A percentile compares a stretch with the other conserved stretches of the same genome.
These are phyloP conservation scores for Panicum hallii DNA, from an alignment of 202 grass and related monocot species.

Conservation along the genomic window DNA sequence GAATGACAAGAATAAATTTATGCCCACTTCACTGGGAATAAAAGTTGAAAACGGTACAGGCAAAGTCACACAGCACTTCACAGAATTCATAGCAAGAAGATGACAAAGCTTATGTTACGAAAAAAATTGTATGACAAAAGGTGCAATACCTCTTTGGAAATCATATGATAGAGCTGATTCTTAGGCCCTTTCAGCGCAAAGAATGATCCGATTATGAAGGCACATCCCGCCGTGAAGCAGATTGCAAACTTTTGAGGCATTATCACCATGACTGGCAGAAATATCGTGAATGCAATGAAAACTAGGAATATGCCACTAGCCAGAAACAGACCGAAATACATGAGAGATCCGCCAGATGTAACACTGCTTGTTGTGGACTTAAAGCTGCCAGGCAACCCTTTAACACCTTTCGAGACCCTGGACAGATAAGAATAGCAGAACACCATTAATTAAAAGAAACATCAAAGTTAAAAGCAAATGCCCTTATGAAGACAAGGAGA, in stretches of 20 bases:
- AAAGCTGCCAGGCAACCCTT: constrained; percentile 77
- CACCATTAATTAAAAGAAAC: constrained; percentile 26
- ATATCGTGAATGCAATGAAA: constrained; percentile 95
- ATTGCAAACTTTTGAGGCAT: constrained; percentile 96
- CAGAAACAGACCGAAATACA: constrained; percentile 94
- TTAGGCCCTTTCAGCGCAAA: constrained; percentile 93
- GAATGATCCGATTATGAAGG: constrained; percentile 93
- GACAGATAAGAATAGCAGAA: constrained; percentile 48
- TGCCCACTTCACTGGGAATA: constrained; percentile 10
- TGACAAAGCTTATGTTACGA: background rate
- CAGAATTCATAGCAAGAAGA: background rate
- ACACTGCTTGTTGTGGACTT: constrained; percentile 82
- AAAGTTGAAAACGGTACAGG: constrained; percentile 23
- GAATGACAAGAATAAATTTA: constrained; percentile 15
- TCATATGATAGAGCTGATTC: constrained; percentile 93
- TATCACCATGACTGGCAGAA: constrained; percentile 94
- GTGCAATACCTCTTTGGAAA: constrained; percentile 83
- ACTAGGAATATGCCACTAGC: constrained; percentile 87
- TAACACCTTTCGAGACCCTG: constrained; percentile 90
- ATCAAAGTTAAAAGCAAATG: background rate
- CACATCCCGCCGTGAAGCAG: constrained; percentile 92
- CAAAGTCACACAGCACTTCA: background rate
- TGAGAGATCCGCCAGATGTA: constrained; percentile 79
- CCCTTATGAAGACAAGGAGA: background rate
- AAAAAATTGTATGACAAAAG: background rate